Evolutionary conservation across 2,329 filamentous ascomycete genomes (phyloP), one percentile per base, ranked within the genome.

Genomic region (Didymella segeticola): DNA sequence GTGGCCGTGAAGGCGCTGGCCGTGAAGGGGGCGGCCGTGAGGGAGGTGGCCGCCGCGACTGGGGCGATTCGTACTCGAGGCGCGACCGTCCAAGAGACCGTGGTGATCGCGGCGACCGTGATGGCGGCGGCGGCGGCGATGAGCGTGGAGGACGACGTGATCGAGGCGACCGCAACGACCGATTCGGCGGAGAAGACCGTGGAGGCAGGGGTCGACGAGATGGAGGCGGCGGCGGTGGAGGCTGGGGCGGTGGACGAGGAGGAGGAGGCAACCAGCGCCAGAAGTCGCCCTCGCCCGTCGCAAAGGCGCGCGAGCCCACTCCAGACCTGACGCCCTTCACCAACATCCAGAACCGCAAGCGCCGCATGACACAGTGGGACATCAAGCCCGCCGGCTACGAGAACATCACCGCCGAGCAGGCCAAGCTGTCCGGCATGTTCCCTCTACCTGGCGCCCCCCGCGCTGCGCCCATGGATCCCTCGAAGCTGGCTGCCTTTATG

Each of bases 341-440:
- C n/a, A 85, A 91, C 4, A 82, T 99, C 54, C 80, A 92, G 60
- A 88, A 93, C 70, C 88, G 93, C 67, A 95, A 93, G 81, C 89
- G 96, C 65, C 89, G 95, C 55, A 80, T 99, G 81, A 98, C 93
- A 29, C 96, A 99, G 77, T 99, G 95, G 95, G 96, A 99, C 75
- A 97, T 99, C 76, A 99, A 99, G 79, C 95, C 95, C 5, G 91
- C 92, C 14, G 93, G 95, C 37, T 99, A 99, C 71, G 96, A 99
- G 72, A 96, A 95, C 75, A 93, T 99, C 62, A 97, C 95, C 2
- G 92, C 95, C 19, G 96, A 99, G 77, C 96, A 99, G 76, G 96
- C 95, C 43, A 99, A 99, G 81, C 83, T 99, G 37, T 99, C 96
- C 2, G 86, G 93, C 80, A 97, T 99, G 95, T 99, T 99, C 80